Percentiles rank a stretch among this genome's conserved stretches.
These are phyloP conservation scores for Lactarius hatsudake DNA, from an alignment of 768 basidiomycete genomes.

Conservation along the genomic window DNA sequence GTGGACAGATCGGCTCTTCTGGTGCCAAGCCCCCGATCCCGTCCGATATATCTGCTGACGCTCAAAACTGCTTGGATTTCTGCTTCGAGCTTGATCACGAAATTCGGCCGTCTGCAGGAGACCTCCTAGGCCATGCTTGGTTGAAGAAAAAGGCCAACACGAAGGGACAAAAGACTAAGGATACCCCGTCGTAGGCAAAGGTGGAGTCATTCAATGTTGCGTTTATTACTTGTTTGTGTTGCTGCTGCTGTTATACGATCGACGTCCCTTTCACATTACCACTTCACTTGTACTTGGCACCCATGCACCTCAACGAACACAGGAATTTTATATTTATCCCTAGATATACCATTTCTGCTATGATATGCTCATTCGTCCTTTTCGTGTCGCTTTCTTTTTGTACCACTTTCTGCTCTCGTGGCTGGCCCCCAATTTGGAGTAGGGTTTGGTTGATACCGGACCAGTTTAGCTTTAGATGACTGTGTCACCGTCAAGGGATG, in stretches of 20 bases:
- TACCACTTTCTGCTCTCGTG: constrained; percentile 50
- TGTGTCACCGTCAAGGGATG: constrained; percentile 65
- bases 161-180: constrained; percentile 15
- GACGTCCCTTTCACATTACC: background rate
- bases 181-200: background rate
- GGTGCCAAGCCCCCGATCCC: constrained; percentile 85
- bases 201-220: background rate
- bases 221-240: background rate
- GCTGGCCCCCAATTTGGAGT: constrained; percentile 92
- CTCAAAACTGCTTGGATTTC: constrained; percentile 78
- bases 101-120: constrained; percentile 73
- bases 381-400: constrained; percentile 43
- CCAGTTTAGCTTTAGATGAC: constrained; percentile 68
- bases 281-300: constrained; percentile 7
- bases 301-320: constrained; percentile 1
- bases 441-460: constrained; percentile 90
- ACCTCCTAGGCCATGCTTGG: constrained; percentile 75
- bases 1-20: constrained; percentile 79
- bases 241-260: background rate
- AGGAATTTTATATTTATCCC: constrained; percentile 18
- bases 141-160: constrained; percentile 35
- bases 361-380: constrained; percentile 28
- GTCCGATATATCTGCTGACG: constrained; percentile 85
- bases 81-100: constrained; percentile 87
- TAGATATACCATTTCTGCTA: constrained; percentile 25